These are phyloP conservation scores for Prunus padus DNA, from an alignment of 306 rosid species.

Conservation along the genomic window DNA sequence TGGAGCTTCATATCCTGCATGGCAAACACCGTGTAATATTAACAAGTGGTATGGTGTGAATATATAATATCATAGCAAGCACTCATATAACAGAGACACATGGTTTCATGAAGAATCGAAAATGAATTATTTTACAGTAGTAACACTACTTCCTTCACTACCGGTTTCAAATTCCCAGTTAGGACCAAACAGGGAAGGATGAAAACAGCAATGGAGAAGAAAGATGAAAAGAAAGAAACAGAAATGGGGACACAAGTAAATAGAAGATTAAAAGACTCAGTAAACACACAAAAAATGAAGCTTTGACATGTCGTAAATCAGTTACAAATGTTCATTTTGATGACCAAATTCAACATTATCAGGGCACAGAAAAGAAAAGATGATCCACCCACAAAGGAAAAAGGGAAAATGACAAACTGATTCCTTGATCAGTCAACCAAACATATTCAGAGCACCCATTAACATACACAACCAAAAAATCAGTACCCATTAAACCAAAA, in stretches of 20 bases:
- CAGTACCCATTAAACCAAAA: not conserved
- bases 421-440: not conserved
- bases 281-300: not conserved
- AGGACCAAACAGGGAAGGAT: not conserved
- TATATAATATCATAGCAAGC: not conserved
- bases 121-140: not conserved
- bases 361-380: too few relatives aligned
- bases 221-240: not conserved
- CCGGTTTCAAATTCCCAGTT: not conserved
- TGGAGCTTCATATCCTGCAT: conserved; percentile 65
- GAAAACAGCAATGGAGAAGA: not conserved
- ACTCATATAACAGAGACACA: not conserved
- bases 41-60: not conserved
- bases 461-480: not conserved
- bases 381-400: not conserved
- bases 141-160: too few relatives aligned
- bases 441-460: not conserved
- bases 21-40: conserved; percentile 6
- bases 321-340: too few relatives aligned
- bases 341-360: too few relatives aligned
- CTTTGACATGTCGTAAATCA: too few relatives aligned
- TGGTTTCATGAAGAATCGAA: not conserved
- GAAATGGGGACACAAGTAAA: not conserved
- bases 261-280: not conserved
- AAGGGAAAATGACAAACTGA: not conserved